Percentiles rank a stretch among this genome's conserved stretches.
Evolutionary conservation across 345 rosid species (phyloP).

Genomic region (Pugionium dolabratum): DNA sequence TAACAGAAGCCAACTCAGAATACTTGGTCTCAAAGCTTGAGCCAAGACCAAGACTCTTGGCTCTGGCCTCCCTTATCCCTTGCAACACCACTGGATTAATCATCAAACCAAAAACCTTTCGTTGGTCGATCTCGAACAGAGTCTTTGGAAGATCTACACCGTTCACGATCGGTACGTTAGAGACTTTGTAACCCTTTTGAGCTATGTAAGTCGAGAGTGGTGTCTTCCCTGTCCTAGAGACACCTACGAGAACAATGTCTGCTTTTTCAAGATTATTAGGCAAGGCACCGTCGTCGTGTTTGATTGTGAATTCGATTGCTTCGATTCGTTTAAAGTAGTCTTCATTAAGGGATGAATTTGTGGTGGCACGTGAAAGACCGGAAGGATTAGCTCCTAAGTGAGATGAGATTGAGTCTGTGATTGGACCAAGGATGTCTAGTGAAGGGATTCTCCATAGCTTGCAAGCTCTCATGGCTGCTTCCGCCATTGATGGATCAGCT

Average conservation of each 20-base stretch:
- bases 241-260: conserved; percentile 74
- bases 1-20: conserved; percentile 75
- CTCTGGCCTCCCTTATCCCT: conserved; percentile 72
- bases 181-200: conserved; percentile 85
- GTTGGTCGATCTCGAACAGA: conserved; percentile 62
- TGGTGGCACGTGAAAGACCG: conserved; percentile 75
- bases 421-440: conserved; percentile 77
- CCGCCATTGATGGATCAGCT: conserved; percentile 80
- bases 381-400: conserved; percentile 84
- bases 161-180: conserved; percentile 80
- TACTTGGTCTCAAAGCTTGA: conserved; percentile 56
- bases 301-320: conserved; percentile 87
- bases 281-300: conserved; percentile 83
- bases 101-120: conserved; percentile 76
- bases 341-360: conserved; percentile 54
- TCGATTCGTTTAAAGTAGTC: conserved; percentile 72
- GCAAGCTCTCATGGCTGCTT: conserved; percentile 70
- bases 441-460: conserved; percentile 68
- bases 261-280: conserved; percentile 73
- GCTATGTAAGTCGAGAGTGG: conserved; percentile 79
- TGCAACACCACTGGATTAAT: conserved; percentile 72
- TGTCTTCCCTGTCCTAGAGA: conserved; percentile 86
- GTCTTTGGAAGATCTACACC: conserved; percentile 63
- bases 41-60: conserved; percentile 66
- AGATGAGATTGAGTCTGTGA: conserved; percentile 75